Evolutionary conservation across 1,284 basidiomycete species (phyloP).

Genomic region (Puccinia coronata): DNA sequence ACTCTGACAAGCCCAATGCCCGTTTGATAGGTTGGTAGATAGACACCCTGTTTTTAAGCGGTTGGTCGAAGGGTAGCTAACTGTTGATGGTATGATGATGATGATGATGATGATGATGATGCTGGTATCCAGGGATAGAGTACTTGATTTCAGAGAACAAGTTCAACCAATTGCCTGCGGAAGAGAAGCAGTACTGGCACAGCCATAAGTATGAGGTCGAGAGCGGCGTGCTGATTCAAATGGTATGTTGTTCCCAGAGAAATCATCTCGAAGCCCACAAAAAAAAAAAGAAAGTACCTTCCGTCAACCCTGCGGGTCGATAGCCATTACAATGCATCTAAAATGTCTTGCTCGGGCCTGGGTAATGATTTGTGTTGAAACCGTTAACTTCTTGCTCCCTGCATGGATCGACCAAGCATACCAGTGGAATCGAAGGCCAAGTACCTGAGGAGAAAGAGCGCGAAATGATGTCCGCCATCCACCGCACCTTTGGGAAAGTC

Average conservation of each 20-base stretch:
- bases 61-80: too few species aligned
- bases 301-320: too few species aligned
- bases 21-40: constrained; percentile 51
- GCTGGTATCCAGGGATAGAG: constrained; percentile 47
- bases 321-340: too few species aligned
- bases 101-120: too few species aligned
- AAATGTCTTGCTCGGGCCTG: constrained; percentile 24
- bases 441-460: constrained; percentile 50
- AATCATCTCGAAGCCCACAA: not conserved
- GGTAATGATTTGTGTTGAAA: not conserved
- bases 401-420: too few species aligned
- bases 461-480: constrained; percentile 50
- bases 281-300: too few species aligned
- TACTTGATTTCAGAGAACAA: constrained; percentile 23
- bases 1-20: constrained; percentile 51
- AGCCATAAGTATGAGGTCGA: constrained; percentile 57
- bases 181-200: constrained; percentile 57
- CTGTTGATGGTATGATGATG: too few species aligned
- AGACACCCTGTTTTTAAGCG: too few species aligned
- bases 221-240: constrained; percentile 54
- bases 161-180: constrained; percentile 52
- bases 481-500: constrained; percentile 52
- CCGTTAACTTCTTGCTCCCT: too few species aligned
- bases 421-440: constrained; percentile 32
- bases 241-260: constrained; percentile 52